Conservation (phyloP, 2,329 filamentous ascomycete genomes). For the Penicillium expansum region DNA sequence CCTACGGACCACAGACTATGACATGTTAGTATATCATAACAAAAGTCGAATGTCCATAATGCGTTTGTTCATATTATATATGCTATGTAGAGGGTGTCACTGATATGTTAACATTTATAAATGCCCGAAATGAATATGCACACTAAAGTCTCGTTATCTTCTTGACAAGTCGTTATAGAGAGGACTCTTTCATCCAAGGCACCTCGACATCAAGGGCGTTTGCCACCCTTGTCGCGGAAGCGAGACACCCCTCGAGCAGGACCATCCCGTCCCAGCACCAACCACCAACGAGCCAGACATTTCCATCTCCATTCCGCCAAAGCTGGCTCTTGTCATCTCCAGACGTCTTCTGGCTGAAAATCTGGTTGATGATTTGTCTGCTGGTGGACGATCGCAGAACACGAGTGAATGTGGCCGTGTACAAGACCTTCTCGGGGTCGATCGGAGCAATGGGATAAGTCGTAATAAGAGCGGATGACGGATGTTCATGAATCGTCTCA, state of each 20-base stretch:
- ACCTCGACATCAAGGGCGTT: slow-evolving; percentile 51
- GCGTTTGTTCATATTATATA: background rate
- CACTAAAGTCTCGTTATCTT: background rate
- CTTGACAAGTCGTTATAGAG: background rate
- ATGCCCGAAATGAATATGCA: background rate
- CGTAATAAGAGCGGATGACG: slow-evolving; percentile 8
- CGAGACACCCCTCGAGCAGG: slow-evolving; percentile 58
- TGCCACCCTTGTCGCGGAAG: slow-evolving; percentile 58
- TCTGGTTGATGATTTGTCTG: slow-evolving; percentile 6
- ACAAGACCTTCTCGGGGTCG: slow-evolving; percentile 4
- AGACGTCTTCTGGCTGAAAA: background rate
- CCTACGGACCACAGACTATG: background rate
- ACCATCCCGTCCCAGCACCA: slow-evolving; percentile 68
- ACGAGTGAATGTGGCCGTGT: slow-evolving; percentile 11
- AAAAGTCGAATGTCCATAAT: background rate
- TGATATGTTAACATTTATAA: background rate
- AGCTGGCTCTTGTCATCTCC: slow-evolving; percentile 2
- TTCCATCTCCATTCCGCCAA: slow-evolving; percentile 55
- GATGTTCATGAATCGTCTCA: slow-evolving; percentile 8
- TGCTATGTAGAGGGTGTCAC: background rate
- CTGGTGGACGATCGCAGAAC: slow-evolving; percentile 9
- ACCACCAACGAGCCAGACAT: slow-evolving; percentile 56
- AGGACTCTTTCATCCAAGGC: slow-evolving; percentile 28
- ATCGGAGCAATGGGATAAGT: slow-evolving; percentile 6
- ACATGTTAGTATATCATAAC: background rate